Evolutionary conservation across 2,329 filamentous ascomycete genomes (phyloP), one percentile per base, ranked within the genome.

Genomic region (Dothideomycetidae sp.): DNA sequence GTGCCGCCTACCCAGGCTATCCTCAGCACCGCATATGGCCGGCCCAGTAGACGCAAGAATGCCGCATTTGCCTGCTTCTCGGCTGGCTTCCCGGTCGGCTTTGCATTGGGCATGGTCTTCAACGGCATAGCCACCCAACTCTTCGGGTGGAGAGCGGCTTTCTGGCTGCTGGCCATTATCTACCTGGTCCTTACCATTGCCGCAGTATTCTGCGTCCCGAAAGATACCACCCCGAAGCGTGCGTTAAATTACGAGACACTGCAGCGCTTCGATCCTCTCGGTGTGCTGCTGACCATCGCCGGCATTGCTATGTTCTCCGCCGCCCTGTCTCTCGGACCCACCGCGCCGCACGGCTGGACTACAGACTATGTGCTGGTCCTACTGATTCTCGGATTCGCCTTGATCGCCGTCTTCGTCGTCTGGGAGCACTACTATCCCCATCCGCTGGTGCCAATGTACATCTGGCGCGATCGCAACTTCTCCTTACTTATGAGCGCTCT

Each of bases 291-390:
- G 42, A 73, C 75, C 3, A 64, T 80, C 21, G 61, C 69, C n/a
- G 75, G 76, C 0, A 74, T 78, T 41, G 75, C 72, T 3, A 64
- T 75, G 61, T 71, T 79, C 49, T 75, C 72, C 10, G 71, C 71
- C 14, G 70, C 69, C 2, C 57, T 79, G 41, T 75, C 60, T 49
- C 55, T 67, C 5, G 64, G 63, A 41, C 67, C 55, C 10, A 70
- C 73, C 26, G 73, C 75, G 1, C 58, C 67, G 1, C 53, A 75
- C 35, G 75, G 76, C 2, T 81, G 77, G 77, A 62, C 59, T 23
- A 70, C 70, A 1, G 58, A 66, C 2, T 74, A 77, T 46, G 71
- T 81, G 2, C 67, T 81, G 10, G 69, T 67, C 0, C 57, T 81
- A 30, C 60, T 81, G 12, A 59, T 78, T 13, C 52, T 79, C 5